Evolutionary conservation across 148 eudicot species (phyloP).

Genomic region (Selenicereus undatus): DNA sequence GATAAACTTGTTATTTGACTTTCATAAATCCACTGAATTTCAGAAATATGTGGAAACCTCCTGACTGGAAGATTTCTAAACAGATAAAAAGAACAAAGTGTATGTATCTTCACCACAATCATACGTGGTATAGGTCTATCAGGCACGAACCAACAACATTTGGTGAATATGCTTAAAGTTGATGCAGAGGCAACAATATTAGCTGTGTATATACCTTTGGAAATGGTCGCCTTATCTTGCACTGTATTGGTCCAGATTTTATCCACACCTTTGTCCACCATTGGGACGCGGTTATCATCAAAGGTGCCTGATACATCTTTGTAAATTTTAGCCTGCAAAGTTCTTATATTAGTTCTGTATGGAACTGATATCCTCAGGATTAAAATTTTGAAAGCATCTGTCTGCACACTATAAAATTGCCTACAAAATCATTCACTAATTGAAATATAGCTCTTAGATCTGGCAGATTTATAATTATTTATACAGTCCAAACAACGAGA

Average conservation of each 20-base stretch:
- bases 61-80: background rate
- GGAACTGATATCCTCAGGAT: background rate
- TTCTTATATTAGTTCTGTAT: slow-evolving; percentile 6
- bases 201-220: slow-evolving; percentile 26
- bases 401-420: no score
- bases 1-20: background rate
- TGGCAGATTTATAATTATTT: no score
- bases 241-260: slow-evolving; percentile 27
- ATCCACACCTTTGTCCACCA: slow-evolving; percentile 31
- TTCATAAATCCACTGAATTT: no score
- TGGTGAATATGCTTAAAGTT: background rate
- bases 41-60: background rate
- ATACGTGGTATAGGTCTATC: no score
- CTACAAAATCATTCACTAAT: background rate
- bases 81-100: background rate
- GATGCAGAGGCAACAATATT: background rate
- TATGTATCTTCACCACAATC: background rate
- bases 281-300: slow-evolving; percentile 22
- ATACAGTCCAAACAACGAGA: background rate
- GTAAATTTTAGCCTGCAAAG: slow-evolving; percentile 25
- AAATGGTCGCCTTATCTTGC: slow-evolving; percentile 11
- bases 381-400: no score
- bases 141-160: background rate
- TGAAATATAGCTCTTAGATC: background rate
- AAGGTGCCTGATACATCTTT: slow-evolving; percentile 25